Evolutionary conservation across 83 land plant species (phyloP).

Genomic region (Thuja plicata): DNA sequence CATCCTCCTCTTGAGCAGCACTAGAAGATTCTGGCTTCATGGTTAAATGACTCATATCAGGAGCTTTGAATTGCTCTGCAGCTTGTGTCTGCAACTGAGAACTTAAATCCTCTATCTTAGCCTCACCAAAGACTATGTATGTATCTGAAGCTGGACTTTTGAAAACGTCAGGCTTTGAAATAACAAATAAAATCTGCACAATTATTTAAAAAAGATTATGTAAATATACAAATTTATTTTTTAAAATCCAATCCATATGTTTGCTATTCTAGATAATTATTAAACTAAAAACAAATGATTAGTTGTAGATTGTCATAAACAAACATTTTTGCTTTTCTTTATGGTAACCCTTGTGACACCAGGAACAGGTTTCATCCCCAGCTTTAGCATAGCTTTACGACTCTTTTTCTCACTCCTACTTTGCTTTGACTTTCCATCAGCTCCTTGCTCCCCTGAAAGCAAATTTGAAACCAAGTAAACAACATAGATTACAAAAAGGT

Average conservation of each 20-base stretch:
- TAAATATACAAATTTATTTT: too few relatives aligned
- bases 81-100: slow-evolving; percentile 78
- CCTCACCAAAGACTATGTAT: slow-evolving; percentile 74
- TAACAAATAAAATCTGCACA: slow-evolving; percentile 63
- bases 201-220: background rate
- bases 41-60: slow-evolving; percentile 41
- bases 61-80: slow-evolving; percentile 71
- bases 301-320: background rate
- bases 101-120: slow-evolving; percentile 71
- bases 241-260: background rate
- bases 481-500: background rate
- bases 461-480: background rate
- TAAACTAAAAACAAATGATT: background rate
- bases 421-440: slow-evolving; percentile 36
- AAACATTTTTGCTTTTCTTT: slow-evolving; percentile 40
- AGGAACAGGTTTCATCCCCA: slow-evolving; percentile 43
- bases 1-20: slow-evolving; percentile 51
- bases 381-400: slow-evolving; percentile 43
- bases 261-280: background rate
- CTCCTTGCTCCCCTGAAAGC: slow-evolving; percentile 30
- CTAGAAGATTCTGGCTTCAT: slow-evolving; percentile 44
- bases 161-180: slow-evolving; percentile 81
- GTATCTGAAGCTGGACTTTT: slow-evolving; percentile 77
- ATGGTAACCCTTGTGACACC: slow-evolving; percentile 42
- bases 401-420: slow-evolving; percentile 54